Base-by-base conservation (phyloP, 2,329 filamentous ascomycete genomes). In the Huntiella omanensis region DNA sequence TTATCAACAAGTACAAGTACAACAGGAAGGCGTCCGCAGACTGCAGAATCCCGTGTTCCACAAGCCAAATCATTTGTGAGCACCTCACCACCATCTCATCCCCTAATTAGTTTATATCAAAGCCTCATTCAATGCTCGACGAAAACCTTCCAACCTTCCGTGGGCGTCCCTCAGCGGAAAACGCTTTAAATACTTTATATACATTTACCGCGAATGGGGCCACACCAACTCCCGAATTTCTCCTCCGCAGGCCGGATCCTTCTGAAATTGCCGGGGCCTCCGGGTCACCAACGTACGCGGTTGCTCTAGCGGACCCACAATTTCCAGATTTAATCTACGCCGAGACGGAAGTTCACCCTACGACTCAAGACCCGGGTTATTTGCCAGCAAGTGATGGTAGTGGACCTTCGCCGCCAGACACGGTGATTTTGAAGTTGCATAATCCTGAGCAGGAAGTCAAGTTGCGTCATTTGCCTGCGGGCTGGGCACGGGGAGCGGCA, bases 381-480 rank as follows among this genome's bases (percentile, higher is more conserved):
- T 22, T 36, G 10, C 34, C 40, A 11, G 48, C 40, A 33, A 11
- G 37, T 12, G 48, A 50, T 42, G 45, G 45, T 10, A 39, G 39
- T 8, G 41, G 39, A 38, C 40, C 40, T 5, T 45, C 37, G 4
- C 45, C 48, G 12, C 87, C 88, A 0, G 77, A 79, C 48, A 68
- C 75, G 45, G 94, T 96, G 59, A 70, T 71, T n/a, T 71, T 96
- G 35, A 80, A 88, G 55, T 76, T 98, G 3, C 96, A 95, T 68
- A 91, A 94, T 58, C 91, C 91, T 0, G 88, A 96, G 59, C 85
- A 91, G 60, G 72, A 81, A 54, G 67, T 96, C 15, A 55, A 68
- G 1, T 72, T 96, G 33, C 77, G 72, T 54, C 73, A 78, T 55
- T 75, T 81, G 54, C 71, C 78, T 36, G 80, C 82, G 33, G 77